A percentile compares a stretch with the other conserved stretches of the same genome.
phyloP scores from a whole-genome alignment of 2,329 filamentous ascomycete genomes.

The Pseudocercospora cruenta region DNA sequence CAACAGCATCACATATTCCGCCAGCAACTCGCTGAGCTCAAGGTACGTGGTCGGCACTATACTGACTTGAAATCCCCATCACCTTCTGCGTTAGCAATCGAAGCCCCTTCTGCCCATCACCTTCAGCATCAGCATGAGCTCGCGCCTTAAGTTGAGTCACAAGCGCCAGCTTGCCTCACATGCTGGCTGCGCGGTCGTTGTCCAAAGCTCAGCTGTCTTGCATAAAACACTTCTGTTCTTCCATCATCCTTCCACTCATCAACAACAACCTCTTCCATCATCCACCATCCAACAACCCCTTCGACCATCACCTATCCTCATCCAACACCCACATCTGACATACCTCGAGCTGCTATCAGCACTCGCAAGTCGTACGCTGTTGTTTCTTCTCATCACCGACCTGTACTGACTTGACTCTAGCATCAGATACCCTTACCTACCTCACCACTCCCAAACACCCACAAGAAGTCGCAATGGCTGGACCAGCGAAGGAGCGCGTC shows the following conservation, averaged over 20 bases:
- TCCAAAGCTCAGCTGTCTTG: neutral
- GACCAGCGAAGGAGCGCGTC: constrained; percentile 24
- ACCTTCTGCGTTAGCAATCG: neutral
- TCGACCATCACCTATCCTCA: neutral
- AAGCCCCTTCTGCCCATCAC: neutral
- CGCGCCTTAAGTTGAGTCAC: neutral
- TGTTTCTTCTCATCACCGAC: neutral
- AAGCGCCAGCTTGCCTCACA: constrained; percentile 7
- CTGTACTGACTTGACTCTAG: constrained; percentile 3
- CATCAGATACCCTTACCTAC: neutral
- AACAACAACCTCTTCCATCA: neutral
- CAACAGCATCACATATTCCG: neutral
- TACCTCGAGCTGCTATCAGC: neutral
- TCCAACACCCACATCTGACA: neutral
- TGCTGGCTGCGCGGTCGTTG: neutral
- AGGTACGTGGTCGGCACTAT: constrained; percentile 9
- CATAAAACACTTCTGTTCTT: neutral
- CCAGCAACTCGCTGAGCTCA: constrained; percentile 9
- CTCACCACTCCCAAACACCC: neutral
- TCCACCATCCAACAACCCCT: neutral
- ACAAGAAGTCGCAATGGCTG: constrained; percentile 20
- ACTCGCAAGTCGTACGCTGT: neutral
- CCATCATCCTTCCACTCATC: neutral
- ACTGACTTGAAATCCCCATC: neutral
- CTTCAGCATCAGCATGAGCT: neutral